phyloP scores from a whole-genome alignment of 148 eudicot species.

The Heliamphora exappendiculata region DNA sequence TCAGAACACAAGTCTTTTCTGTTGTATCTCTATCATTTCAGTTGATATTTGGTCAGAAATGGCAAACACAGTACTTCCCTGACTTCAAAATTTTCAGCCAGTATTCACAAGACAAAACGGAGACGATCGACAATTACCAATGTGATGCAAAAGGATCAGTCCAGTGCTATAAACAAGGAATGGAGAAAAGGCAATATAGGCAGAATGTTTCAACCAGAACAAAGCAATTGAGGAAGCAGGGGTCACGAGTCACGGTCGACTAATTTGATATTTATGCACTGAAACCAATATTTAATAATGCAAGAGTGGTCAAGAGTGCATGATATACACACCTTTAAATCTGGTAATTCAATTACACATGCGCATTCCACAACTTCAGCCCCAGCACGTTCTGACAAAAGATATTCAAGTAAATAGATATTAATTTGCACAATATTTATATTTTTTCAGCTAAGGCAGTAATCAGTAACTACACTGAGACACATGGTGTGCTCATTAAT shows the following conservation, averaged over 20 bases:
- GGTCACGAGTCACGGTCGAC: neutral
- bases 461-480: neutral
- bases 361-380: conserved; percentile 90
- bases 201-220: neutral
- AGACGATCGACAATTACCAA: neutral
- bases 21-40: too few species aligned
- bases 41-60: too few species aligned
- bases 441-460: neutral
- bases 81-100: too few species aligned
- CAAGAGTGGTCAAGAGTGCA: neutral
- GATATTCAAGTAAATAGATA: neutral
- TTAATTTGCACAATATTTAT: neutral
- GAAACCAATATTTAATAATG: neutral
- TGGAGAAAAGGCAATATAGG: neutral
- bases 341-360: conserved; percentile 78
- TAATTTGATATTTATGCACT: neutral
- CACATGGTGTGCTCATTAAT: neutral
- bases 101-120: neutral
- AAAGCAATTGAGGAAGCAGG: neutral
- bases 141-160: neutral
- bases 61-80: too few species aligned
- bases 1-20: too few species aligned
- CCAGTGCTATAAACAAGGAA: neutral
- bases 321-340: conserved; percentile 46
- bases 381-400: conserved; percentile 72